These are phyloP conservation scores for Boletales sp. DNA, from an alignment of 768 basidiomycete species.

Conservation along the genomic window DNA sequence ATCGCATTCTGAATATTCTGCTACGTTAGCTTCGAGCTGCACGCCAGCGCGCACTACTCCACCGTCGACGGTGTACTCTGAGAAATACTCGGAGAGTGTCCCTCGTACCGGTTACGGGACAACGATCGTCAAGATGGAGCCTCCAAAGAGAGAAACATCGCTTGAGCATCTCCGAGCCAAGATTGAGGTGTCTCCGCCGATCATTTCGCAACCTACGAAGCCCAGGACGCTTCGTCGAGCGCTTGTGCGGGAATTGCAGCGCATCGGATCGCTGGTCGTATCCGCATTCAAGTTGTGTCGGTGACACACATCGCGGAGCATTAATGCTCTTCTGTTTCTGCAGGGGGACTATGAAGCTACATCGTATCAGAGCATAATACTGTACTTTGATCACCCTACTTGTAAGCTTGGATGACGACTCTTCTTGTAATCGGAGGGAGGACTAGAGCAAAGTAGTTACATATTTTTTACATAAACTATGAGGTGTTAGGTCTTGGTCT, in stretches of 20 bases:
- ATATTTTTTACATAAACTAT: slow-evolving; percentile 30
- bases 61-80: slow-evolving; percentile 28
- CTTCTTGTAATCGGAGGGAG: slow-evolving; percentile 11
- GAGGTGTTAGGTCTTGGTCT: slow-evolving; percentile 2
- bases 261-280: slow-evolving; percentile 28
- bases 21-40: slow-evolving; percentile 24
- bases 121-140: slow-evolving; percentile 20
- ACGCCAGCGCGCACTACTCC: slow-evolving; percentile 29
- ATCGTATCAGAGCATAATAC: slow-evolving; percentile 20
- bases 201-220: slow-evolving; percentile 23
- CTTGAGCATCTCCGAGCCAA: slow-evolving; percentile 20
- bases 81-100: slow-evolving; percentile 26
- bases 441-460: slow-evolving; percentile 8
- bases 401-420: slow-evolving; percentile 5
- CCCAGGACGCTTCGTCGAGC: slow-evolving; percentile 22
- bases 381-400: slow-evolving; percentile 16
- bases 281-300: slow-evolving; percentile 27
- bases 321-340: not conserved
- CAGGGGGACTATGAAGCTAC: slow-evolving; percentile 25
- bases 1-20: slow-evolving; percentile 22
- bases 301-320: slow-evolving; percentile 13
- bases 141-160: slow-evolving; percentile 19
- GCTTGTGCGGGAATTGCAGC: slow-evolving; percentile 22
- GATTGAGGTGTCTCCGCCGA: slow-evolving; percentile 16
- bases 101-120: slow-evolving; percentile 22